These are phyloP conservation scores for Globisporangium cystogenes DNA, from an alignment of 352 stramenopile species.

Conservation along the genomic window DNA sequence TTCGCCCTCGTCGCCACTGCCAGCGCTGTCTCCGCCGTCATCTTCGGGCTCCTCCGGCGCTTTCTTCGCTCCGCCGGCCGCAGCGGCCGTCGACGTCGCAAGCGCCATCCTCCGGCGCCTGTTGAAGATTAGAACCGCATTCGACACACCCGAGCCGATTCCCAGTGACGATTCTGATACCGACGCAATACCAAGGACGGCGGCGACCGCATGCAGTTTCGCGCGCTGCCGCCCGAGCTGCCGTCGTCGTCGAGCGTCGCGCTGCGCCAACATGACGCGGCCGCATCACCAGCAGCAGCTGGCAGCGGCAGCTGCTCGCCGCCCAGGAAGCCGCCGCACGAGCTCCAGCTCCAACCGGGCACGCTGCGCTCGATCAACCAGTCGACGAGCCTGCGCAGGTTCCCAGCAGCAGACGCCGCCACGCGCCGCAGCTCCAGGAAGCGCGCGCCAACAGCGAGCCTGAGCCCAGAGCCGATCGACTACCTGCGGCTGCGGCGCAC, in stretches of 20 bases:
- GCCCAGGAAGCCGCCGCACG: slow-evolving; percentile 5
- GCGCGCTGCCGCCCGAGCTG: background rate
- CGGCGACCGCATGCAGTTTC: slow-evolving; percentile 9
- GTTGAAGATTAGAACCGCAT: too few relatives aligned
- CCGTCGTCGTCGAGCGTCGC: background rate
- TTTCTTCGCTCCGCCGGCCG: background rate
- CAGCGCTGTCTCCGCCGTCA: background rate
- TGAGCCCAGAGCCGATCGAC: slow-evolving; percentile 43
- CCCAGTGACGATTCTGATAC: too few relatives aligned
- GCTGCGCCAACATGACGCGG: background rate
- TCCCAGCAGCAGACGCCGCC: background rate
- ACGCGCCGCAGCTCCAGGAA: background rate
- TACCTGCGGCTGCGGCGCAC: slow-evolving; percentile 63
- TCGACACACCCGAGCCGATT: too few relatives aligned
- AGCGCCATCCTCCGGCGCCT: slow-evolving; percentile 2
- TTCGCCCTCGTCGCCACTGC: slow-evolving; percentile 16
- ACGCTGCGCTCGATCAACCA: slow-evolving; percentile 6
- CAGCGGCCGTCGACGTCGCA: background rate
- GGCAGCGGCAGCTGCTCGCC: too few relatives aligned
- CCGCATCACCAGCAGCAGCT: background rate
- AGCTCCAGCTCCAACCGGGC: slow-evolving; percentile 1
- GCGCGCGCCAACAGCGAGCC: background rate
- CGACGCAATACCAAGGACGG: too few relatives aligned
- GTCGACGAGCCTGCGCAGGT: background rate
- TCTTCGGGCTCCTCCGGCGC: slow-evolving; percentile 2